phyloP scores from a whole-genome alignment of 1,284 basidiomycete genomes.

The Peniophora sp. region DNA sequence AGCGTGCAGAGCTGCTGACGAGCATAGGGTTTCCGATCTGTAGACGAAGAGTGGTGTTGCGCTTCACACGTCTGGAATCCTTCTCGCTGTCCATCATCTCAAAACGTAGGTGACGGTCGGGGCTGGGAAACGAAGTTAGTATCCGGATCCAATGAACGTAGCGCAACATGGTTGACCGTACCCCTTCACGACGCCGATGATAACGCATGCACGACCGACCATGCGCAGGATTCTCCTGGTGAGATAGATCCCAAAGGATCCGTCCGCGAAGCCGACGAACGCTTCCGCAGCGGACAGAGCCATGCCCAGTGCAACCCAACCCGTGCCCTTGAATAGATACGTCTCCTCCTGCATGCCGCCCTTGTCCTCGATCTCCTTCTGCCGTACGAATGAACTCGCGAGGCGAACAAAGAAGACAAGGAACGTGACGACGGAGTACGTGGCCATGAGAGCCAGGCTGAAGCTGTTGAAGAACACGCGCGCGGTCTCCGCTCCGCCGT shows the following conservation, averaged over 20 bases:
- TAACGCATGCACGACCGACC: slow-evolving; percentile 41
- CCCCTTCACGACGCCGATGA: slow-evolving; percentile 61
- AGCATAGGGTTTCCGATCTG: neutral
- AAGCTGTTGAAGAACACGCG: slow-evolving; percentile 53
- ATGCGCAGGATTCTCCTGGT: slow-evolving; percentile 51
- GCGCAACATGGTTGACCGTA: slow-evolving; percentile 22
- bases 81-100: slow-evolving; percentile 8
- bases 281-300: slow-evolving; percentile 59
- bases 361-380: slow-evolving; percentile 41
- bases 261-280: slow-evolving; percentile 50
- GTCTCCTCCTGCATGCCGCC: slow-evolving; percentile 31
- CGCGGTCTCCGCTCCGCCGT: slow-evolving; percentile 26
- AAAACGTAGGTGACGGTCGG: slow-evolving; percentile 4
- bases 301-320: slow-evolving; percentile 53
- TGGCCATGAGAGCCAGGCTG: slow-evolving; percentile 48
- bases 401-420: slow-evolving; percentile 51
- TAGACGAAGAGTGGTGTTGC: neutral
- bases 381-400: slow-evolving; percentile 36
- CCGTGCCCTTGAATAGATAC: slow-evolving; percentile 49
- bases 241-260: slow-evolving; percentile 42
- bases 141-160: neutral
- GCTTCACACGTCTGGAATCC: slow-evolving; percentile 11
- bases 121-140: neutral
- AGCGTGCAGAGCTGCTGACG: neutral
- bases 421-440: slow-evolving; percentile 51